Base-by-base conservation (phyloP, 768 basidiomycete species). In the Atractiella rhizophila region DNA sequence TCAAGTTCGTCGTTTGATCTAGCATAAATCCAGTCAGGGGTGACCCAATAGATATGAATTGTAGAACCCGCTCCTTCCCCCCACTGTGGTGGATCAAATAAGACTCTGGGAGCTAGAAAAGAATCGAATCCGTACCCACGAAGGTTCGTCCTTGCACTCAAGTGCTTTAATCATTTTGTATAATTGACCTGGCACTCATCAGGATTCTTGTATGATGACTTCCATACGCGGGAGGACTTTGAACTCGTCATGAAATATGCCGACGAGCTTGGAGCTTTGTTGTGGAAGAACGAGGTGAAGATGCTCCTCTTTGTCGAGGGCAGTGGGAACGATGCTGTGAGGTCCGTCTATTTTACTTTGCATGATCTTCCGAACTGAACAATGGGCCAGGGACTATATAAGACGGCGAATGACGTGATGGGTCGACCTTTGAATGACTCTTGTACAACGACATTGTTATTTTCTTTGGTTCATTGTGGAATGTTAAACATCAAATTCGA, bases 41-140 rank as follows among this genome's bases (percentile, higher is more conserved):
- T 16, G 28, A 46, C 37, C 53, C 51, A 16, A n/a, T n/a, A n/a
- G n/a, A n/a, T n/a, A n/a, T n/a, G n/a, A n/a, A n/a, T n/a, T n/a
- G 19, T 30, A 86, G 80, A 81, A 80, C 55, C 86, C 86, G 8
- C 63, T 96, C 12, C 64, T 98, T 19, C 88, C 91, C 23, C 83
- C 91, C 32, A 96, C 91, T 0, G 88, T 98, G 0, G 85, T 91
- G 55, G 88, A 98, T 61, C 88, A 96, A 60, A 79, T 98, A 46
- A 73, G 88, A 43, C 65, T 96, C 15, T 98, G 91, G 85, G 86
- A 98, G 59, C 66, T 86, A 32, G 91, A 96, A 62, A 70, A 76
- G 59, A 85, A 91, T 57, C 70, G 91, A 39, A 64, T 96, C 9
- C 76, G 78, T 53, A 74, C 78, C 30, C 66, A 73, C 57, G 79